phyloP scores from a whole-genome alignment of 305 asterid genomes.

The Fraxinus dipetala region DNA sequence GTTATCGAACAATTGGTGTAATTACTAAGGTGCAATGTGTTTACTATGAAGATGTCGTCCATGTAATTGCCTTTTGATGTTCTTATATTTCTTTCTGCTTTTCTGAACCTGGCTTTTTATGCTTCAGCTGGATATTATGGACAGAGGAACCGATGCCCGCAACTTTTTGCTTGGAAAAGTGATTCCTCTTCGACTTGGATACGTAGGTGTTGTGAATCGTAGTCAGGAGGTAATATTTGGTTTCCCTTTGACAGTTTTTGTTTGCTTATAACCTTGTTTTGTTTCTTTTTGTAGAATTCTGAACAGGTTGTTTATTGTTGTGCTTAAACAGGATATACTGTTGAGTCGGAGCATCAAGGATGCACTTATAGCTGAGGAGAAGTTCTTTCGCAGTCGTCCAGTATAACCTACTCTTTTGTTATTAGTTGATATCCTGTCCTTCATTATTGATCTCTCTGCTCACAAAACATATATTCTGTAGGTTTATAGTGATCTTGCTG shows the following conservation, averaged over 20 bases:
- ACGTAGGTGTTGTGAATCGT: conserved; percentile 41
- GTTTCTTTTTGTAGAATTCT: neutral
- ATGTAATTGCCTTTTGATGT: neutral
- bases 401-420: conserved; percentile 16
- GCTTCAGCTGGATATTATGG: conserved; percentile 39
- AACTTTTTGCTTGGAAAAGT: conserved; percentile 38
- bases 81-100: neutral
- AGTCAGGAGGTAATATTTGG: conserved; percentile 32
- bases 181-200: conserved; percentile 38
- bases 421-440: neutral
- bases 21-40: conserved; percentile 33
- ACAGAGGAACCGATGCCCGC: conserved; percentile 38
- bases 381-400: conserved; percentile 32
- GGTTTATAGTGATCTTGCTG: conserved; percentile 30
- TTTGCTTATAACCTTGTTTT: neutral
- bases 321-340: conserved; percentile 32
- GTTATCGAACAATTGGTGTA: conserved; percentile 38
- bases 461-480: neutral
- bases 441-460: conserved; percentile 5
- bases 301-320: neutral
- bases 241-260: neutral
- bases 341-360: conserved; percentile 24
- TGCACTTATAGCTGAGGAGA: conserved; percentile 39
- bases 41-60: neutral
- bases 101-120: neutral